Conservation (phyloP, 2,329 filamentous ascomycete species). For the Ophiosphaerella narmari region DNA sequence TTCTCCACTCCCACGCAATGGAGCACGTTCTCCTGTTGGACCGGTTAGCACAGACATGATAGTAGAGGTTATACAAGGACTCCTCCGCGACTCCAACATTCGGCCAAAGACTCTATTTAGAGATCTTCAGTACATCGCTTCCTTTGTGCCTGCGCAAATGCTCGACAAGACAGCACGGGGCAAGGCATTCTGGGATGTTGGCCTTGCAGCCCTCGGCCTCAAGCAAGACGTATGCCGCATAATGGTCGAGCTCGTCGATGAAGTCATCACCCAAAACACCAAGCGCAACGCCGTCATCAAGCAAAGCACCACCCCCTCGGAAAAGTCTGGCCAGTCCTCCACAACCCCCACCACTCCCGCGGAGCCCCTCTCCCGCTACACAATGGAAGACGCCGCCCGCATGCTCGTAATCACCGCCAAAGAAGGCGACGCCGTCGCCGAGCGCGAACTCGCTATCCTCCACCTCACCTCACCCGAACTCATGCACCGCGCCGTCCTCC, state of each 20-base stretch:
- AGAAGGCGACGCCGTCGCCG: constrained; percentile 85
- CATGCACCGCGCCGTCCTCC: constrained; percentile 77
- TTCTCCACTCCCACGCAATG: constrained; percentile 45
- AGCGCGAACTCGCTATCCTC: constrained; percentile 90
- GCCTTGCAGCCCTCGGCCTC: constrained; percentile 81
- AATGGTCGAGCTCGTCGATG: constrained; percentile 76
- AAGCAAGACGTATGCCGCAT: constrained; percentile 87
- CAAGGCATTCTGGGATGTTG: constrained; percentile 89
- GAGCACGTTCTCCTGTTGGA: constrained; percentile 43
- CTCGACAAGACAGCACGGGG: constrained; percentile 63
- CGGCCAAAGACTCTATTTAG: constrained; percentile 55
- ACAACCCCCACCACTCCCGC: constrained; percentile 11
- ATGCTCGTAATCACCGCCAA: constrained; percentile 95
- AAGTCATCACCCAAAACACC: constrained; percentile 71
- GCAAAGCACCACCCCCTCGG: constrained; percentile 26
- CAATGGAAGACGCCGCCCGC: constrained; percentile 77
- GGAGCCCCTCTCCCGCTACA: constrained; percentile 64
- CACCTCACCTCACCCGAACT: constrained; percentile 91
- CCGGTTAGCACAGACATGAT: constrained; percentile 51
- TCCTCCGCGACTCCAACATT: constrained; percentile 52
- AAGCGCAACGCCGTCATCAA: constrained; percentile 55
- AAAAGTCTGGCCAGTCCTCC: constrained; percentile 17
- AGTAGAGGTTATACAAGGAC: constrained; percentile 48
- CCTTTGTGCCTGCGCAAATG: constrained; percentile 62
- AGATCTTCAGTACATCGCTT: constrained; percentile 61